Percentiles rank a stretch among this genome's conserved stretches.
Conservation (phyloP, 805 yeast species). For the Komagataella pastoris region DNA sequence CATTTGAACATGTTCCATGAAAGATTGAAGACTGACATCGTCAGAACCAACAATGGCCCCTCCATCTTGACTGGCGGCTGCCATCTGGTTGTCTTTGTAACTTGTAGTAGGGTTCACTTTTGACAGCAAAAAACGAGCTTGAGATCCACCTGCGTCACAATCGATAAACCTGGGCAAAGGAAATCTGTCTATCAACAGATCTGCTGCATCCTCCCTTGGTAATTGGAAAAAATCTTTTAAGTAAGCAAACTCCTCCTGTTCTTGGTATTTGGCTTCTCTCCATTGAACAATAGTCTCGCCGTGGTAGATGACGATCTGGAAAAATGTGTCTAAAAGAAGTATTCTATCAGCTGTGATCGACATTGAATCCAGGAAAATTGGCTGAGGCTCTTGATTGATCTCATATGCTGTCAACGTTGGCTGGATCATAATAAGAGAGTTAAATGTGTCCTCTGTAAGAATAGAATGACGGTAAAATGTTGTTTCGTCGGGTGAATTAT, state of each 20-base stretch:
- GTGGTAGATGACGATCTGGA: conserved; percentile 54
- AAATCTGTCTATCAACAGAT: conserved; percentile 48
- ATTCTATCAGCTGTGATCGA: conserved; percentile 47
- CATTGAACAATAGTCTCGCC: conserved; percentile 57
- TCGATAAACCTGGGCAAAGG: conserved; percentile 64
- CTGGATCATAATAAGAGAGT: conserved; percentile 55
- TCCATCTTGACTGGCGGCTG: conserved; percentile 9
- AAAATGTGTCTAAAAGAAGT: conserved; percentile 50
- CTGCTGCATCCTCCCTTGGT: conserved; percentile 56
- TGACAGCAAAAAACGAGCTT: conserved; percentile 58
- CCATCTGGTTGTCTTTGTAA: conserved; percentile 22
- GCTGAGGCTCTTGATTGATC: conserved; percentile 42
- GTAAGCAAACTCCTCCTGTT: conserved; percentile 42
- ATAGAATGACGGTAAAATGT: conserved; percentile 49
- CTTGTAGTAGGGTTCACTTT: conserved; percentile 55
- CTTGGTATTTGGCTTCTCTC: conserved; percentile 53
- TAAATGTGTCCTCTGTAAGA: conserved; percentile 45
- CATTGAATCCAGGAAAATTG: conserved; percentile 50
- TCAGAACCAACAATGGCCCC: conserved; percentile 39
- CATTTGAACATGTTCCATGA: conserved; percentile 38
- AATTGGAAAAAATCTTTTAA: conserved; percentile 46
- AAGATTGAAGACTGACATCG: conserved; percentile 42
- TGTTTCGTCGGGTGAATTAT: conserved; percentile 64
- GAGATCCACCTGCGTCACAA: conserved; percentile 67
- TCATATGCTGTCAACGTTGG: conserved; percentile 52